Conservation (phyloP, 164 flowering plant genomes). For the Dillenia turbinata region DNA sequence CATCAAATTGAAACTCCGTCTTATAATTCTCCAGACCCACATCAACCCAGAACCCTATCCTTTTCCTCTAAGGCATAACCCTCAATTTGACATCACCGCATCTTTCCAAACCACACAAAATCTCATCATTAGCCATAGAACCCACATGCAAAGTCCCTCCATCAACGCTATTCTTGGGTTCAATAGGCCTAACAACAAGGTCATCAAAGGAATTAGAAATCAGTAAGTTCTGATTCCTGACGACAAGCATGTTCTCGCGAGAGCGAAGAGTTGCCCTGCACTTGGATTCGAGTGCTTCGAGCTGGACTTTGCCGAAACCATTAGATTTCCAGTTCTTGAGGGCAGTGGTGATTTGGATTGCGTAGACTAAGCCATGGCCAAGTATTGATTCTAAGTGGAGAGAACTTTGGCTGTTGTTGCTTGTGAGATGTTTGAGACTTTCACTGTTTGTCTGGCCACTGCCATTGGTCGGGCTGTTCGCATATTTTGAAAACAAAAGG, state of each 20-base stretch:
- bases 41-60: conserved; percentile 58
- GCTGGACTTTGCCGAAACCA: conserved; percentile 79
- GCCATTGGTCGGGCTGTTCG: conserved; percentile 17
- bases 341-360: conserved; percentile 64
- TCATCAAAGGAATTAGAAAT: conserved; percentile 51
- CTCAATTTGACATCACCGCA: conserved; percentile 59
- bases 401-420: conserved; percentile 57
- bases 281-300: conserved; percentile 42
- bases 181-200: conserved; percentile 49
- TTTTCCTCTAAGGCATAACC: conserved; percentile 73
- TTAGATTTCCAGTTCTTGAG: conserved; percentile 78
- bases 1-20: conserved; percentile 58
- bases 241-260: conserved; percentile 31
- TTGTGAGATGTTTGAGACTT: conserved; percentile 55
- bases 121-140: conserved; percentile 30
- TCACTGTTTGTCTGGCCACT: conserved; percentile 39
- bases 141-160: conserved; percentile 54
- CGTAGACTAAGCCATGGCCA: conserved; percentile 59
- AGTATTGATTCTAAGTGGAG: conserved; percentile 46
- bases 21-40: conserved; percentile 36
- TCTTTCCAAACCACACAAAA: conserved; percentile 45
- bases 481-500: too few relatives aligned
- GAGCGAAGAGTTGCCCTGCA: conserved; percentile 36
- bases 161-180: conserved; percentile 29
- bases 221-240: conserved; percentile 34